Evolutionary conservation across 2,329 filamentous ascomycete genomes (phyloP), one percentile per base, ranked within the genome.

Genomic region (Aspergillus sp.): DNA sequence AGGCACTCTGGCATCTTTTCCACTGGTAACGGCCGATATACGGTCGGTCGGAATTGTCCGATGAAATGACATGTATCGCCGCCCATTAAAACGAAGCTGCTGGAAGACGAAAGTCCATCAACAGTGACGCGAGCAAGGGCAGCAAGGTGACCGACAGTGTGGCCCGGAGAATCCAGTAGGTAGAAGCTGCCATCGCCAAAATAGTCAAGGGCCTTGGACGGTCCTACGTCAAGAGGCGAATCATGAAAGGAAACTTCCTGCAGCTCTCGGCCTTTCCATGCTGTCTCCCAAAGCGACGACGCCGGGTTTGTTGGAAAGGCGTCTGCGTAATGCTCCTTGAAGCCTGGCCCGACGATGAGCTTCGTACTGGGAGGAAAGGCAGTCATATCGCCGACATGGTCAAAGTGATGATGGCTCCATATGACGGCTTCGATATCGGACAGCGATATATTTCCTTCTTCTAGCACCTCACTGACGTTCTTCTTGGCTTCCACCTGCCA

Each of bases 121-220:
- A 32, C 17, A 6, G 17, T 18, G 17, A 49, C 47, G 9, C 34
- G 47, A 8, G 47, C 47, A 13, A 49, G 47, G 17, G 26, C 47
- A 4, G 26, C 30, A 4, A 49, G 7, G 32, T 49, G 47, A 1
- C 32, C 47, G n/a, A 24, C 17, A 5, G 26, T 38, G 32, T 49
- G 47, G 5, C 47, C 47, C 2, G 47, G 47, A 5, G 47, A 22
- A 38, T 49, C 26, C 17, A 49, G 20, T 1, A 49, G 12, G 47
- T 49, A 49, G 32, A 49, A 49, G 20, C 47, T 49, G 32, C 32
- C 47, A 18, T 49, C 47, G 32, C 47, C 47, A 8, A 49, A 49
- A 2, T 17, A 49, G 6, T 49, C 47, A 9, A 18, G 20, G 4
- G 47, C 47, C 5, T 17, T 5, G 18, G 39, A 49, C 4, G 30